Evolutionary conservation across 192 early-diverging fungal species (phyloP), one percentile per base, ranked within the genome.

Genomic region (Gigaspora rosea): DNA sequence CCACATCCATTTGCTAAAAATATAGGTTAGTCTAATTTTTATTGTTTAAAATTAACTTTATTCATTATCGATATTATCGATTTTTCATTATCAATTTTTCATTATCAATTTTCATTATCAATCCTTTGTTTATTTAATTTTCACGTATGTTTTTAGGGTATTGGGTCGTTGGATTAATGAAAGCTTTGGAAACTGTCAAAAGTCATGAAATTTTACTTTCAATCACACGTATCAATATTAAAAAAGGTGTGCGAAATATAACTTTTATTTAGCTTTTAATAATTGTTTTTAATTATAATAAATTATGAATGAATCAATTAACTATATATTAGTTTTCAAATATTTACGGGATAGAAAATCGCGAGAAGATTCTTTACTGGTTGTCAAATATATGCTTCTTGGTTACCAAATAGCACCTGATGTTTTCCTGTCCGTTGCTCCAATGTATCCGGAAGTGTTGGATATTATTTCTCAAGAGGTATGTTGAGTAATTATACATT

Each of bases 391-490:
- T 52, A 69, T 83, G 18, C 71, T 85, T 20, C 70, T 83, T 35
- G 82, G 84, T 20, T 85, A 85, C 73, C 75, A 80, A 67, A 78
- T 80, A n/a, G 78, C 84, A n/a, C 75, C 77, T 20, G 56, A 77
- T 2, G 63, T 82, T 6, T 85, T 85, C 77, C 41, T 78, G 20
- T 73, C 72, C 33, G 70, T 85, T 5, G 46, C 70, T 15, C 48
- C 76, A 33, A 79, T 71, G 6, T 56, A 83, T 16, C 10, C 54
- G 9, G 20, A 54, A 20, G 35, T 35, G 18, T 73, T 73, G 10
- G 71, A 73, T 0, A 20, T n/a, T 2, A 58, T 73, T 4, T 47
- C 35, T 57, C 27, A 58, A 59, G 71, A 58, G 54, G 71, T 73
- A 10, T 18, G n/a, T 71, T 8, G 12, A 71, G 1, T 27, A 13